Evolutionary conservation across 2,329 filamentous ascomycete genomes (phyloP).

Genomic region (Stagonosporopsis cucurbitacearum): DNA sequence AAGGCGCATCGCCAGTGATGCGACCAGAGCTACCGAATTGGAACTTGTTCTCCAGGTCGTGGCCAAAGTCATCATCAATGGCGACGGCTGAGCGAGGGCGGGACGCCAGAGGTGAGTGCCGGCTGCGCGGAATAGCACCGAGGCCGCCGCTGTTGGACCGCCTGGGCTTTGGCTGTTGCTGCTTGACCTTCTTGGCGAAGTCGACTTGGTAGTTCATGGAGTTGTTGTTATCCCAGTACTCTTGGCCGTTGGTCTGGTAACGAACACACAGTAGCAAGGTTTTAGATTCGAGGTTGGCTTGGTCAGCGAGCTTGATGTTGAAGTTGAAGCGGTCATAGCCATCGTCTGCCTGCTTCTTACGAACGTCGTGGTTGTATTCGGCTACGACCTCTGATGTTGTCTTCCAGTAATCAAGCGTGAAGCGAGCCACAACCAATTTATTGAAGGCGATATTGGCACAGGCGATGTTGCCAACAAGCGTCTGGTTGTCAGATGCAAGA

Average conservation of each 20-base stretch:
- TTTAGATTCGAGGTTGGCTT: constrained; percentile 89
- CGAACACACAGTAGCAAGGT: constrained; percentile 91
- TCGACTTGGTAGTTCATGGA: constrained; percentile 90
- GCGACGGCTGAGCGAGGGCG: constrained; percentile 57
- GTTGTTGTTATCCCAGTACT: constrained; percentile 95
- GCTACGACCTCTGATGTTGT: constrained; percentile 92
- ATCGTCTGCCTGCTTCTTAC: constrained; percentile 67
- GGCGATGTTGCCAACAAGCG: constrained; percentile 79
- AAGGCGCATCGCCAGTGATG: constrained; percentile 63
- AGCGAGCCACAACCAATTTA: constrained; percentile 87
- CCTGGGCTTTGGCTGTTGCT: constrained; percentile 53
- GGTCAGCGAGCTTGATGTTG: constrained; percentile 89
- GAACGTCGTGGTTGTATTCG: constrained; percentile 84
- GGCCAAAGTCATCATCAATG: constrained; percentile 74
- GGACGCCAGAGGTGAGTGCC: constrained; percentile 54
- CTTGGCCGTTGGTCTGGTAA: constrained; percentile 81
- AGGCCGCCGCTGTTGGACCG: constrained; percentile 55
- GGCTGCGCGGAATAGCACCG: constrained; percentile 58
- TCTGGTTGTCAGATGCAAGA: constrained; percentile 87
- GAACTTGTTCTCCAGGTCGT: constrained; percentile 60
- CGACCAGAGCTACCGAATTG: constrained; percentile 51
- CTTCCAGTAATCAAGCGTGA: constrained; percentile 98
- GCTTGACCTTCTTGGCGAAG: constrained; percentile 79
- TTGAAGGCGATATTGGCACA: constrained; percentile 90
- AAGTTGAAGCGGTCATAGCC: constrained; percentile 91